These are phyloP conservation scores for Cyberlindnera galapagoensis DNA, from an alignment of 805 yeast species.

Conservation along the genomic window DNA sequence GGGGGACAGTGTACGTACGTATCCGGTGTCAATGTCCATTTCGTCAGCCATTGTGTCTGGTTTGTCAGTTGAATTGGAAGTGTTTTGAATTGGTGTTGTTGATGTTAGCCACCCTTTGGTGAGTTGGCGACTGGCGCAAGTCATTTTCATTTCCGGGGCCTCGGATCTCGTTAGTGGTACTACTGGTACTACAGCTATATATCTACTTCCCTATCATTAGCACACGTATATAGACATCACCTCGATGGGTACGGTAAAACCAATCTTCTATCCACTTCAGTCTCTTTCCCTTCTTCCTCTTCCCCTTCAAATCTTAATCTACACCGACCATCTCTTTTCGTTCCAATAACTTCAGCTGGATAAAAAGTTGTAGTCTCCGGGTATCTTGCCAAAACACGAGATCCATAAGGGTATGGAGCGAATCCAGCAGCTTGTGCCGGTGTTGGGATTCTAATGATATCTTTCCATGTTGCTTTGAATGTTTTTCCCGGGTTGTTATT, in stretches of 20 bases:
- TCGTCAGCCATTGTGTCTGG: conserved; percentile 44
- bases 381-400: conserved; percentile 84
- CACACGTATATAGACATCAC: background rate
- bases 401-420: conserved; percentile 60
- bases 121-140: too few relatives aligned
- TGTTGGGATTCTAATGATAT: conserved; percentile 67
- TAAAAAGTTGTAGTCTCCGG: conserved; percentile 98
- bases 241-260: conserved; percentile 67
- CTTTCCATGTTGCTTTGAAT: conserved; percentile 78
- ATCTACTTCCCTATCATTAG: background rate
- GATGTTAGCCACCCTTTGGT: background rate
- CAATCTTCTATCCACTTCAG: conserved; percentile 79
- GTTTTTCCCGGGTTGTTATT: conserved; percentile 80
- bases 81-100: background rate
- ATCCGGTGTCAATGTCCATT: conserved; percentile 47
- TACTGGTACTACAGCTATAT: too few relatives aligned
- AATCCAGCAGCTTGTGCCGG: conserved; percentile 34
- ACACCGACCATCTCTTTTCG: conserved; percentile 68
- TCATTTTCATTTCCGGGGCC: conserved; percentile 2
- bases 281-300: conserved; percentile 92
- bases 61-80: too few relatives aligned
- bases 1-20: conserved; percentile 5
- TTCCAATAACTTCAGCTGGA: conserved; percentile 85
- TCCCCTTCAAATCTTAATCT: conserved; percentile 89
- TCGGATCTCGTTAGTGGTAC: background rate